A percentile compares a stretch with the other conserved stretches of the same genome.
Evolutionary conservation across 2,329 filamentous ascomycete genomes (phyloP).

Genomic region (Arthrobotrys entomopaga): DNA sequence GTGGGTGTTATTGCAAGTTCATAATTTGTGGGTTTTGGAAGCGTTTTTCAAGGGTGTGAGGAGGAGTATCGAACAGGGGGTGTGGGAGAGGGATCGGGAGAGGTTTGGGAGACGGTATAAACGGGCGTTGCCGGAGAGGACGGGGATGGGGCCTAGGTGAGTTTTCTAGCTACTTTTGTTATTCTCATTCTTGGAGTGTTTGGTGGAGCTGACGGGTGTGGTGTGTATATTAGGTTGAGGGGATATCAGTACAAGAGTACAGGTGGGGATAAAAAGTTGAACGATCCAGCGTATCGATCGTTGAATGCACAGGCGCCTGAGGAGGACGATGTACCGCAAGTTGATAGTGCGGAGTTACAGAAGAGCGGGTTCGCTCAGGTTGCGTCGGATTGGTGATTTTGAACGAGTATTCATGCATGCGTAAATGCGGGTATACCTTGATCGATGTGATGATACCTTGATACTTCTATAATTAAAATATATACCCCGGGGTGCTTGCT

Average conservation of each 20-base stretch:
- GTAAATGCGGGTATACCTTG: too few species aligned
- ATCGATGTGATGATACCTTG: too few species aligned
- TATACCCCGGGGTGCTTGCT: neutral
- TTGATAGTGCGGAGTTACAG: slow-evolving; percentile 67
- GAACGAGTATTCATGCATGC: too few species aligned
- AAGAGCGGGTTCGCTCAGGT: slow-evolving; percentile 69
- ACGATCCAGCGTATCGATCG: slow-evolving; percentile 74
- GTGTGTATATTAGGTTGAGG: slow-evolving; percentile 66
- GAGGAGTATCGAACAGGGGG: slow-evolving; percentile 69
- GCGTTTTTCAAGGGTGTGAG: slow-evolving; percentile 79
- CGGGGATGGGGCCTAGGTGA: slow-evolving; percentile 78
- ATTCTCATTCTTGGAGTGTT: neutral
- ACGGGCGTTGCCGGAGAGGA: slow-evolving; percentile 75
- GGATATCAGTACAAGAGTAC: slow-evolving; percentile 84
- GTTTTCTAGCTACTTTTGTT: slow-evolving; percentile 30
- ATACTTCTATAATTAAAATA: too few species aligned
- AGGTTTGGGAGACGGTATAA: slow-evolving; percentile 77
- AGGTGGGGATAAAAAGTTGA: slow-evolving; percentile 73
- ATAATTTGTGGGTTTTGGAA: slow-evolving; percentile 81
- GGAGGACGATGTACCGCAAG: slow-evolving; percentile 58
- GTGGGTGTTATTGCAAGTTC: slow-evolving; percentile 90
- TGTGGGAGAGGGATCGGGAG: slow-evolving; percentile 67
- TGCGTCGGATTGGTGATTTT: slow-evolving; percentile 25
- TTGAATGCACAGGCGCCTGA: slow-evolving; percentile 64
- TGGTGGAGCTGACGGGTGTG: slow-evolving; percentile 5